These are phyloP conservation scores for Trichoderma cornu-damae DNA, from an alignment of 2,329 filamentous ascomycete species.

Conservation along the genomic window DNA sequence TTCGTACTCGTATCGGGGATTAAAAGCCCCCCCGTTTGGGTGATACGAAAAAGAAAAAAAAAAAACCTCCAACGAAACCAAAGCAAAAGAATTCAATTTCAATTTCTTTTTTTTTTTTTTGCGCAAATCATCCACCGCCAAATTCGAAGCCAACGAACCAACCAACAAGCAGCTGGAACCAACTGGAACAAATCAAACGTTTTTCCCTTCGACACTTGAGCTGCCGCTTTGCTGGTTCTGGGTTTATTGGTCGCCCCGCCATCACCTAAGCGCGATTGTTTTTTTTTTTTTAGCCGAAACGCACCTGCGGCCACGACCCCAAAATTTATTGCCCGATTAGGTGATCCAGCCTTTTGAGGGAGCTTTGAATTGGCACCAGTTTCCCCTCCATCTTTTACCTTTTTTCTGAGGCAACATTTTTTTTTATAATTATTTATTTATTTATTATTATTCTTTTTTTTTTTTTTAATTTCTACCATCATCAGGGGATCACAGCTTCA, in stretches of 20 bases:
- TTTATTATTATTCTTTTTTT: no score
- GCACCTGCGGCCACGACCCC: neutral
- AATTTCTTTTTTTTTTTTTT: no score
- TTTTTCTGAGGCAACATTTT: no score
- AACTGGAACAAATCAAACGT: constrained; percentile 7
- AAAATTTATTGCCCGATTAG: constrained; percentile 13
- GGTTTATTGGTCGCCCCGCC: neutral
- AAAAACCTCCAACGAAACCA: neutral
- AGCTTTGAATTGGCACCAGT: no score
- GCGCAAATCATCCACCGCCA: constrained; percentile 10
- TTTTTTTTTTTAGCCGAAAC: constrained; percentile 11
- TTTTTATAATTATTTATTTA: no score
- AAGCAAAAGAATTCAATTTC: constrained; percentile 4
- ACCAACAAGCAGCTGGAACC: neutral
- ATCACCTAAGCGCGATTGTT: neutral
- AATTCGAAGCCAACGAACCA: neutral
- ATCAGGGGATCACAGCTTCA: constrained; percentile 17
- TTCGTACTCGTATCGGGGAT: constrained; percentile 13
- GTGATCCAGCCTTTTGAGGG: neutral
- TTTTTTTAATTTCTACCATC: constrained; percentile 8
- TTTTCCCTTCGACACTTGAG: neutral
- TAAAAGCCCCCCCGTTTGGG: neutral
- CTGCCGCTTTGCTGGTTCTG: constrained; percentile 7
- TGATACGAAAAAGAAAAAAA: neutral
- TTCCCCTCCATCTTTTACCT: no score